Evolutionary conservation across 768 basidiomycete species (phyloP), one percentile per base, ranked within the genome.

Genomic region (Termitomyces eurrhizus): DNA sequence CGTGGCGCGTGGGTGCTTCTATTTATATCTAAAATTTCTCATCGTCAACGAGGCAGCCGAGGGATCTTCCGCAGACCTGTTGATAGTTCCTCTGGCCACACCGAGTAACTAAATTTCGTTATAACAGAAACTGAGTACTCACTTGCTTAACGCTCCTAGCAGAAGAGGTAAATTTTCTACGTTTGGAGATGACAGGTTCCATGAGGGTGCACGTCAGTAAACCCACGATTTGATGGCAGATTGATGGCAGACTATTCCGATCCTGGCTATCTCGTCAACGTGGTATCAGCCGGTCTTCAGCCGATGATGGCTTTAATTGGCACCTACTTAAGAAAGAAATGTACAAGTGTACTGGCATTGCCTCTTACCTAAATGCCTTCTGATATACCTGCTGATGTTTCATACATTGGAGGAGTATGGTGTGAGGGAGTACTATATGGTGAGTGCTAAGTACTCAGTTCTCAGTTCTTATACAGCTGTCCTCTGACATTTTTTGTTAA

Each of bases 331-430:
- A 26, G n/a, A 46, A 46, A 46, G 45, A 18, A 2, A 45, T 9
- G 44, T 4, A 4, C 6, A 18, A 18, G 14, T 11, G 16, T 41
- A 16, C 9, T 41, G 12, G 41, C 41, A 35, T 7, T 51, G 6
- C 4, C 50, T n/a, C 8, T 39, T 39, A 29, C 26, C 52, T 54
- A 9, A 14, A 72, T 72, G 71, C 63, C 62, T 39, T 63, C 67
- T 33, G 71, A 72, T 60, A 70, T 72, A 46, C 62, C 69, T 51
- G 69, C 71, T 4, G 69, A 70, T 62, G 68, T 70, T 37, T 68
- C 69, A 14, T 72, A 72, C 60, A 69, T 72, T n/a, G 68, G 68
- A 41, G 71, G 71, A 21, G 65, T 72, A 7, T 72, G 69, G 68
- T 64, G 66, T 29, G 69, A 72, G 58, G 71, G 68, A 21, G 66